Evolutionary conservation across 1,284 basidiomycete genomes (phyloP), one percentile per base, ranked within the genome.

Genomic region (Xerocomus minutiporus): DNA sequence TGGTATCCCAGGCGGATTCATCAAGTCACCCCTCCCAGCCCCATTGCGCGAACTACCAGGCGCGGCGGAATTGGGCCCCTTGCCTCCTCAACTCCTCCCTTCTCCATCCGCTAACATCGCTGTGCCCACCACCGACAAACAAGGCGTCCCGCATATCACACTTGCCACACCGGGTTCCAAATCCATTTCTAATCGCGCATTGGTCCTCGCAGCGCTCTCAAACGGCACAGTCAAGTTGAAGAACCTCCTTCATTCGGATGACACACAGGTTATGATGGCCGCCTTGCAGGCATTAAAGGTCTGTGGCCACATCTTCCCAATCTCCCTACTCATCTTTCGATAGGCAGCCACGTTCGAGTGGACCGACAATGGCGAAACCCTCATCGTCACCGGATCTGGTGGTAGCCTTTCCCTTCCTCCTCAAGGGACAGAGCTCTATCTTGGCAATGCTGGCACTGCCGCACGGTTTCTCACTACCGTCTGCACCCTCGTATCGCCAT

Each of bases 211-310:
- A 8, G 94, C 97, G 0, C 82, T 99, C 13, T 92, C 85, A 0
- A 82, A 81, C 43, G 96, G 96, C 12, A 93, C 88, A 0, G 97
- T 94, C 72, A 80, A 87, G 53, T 76, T 99, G 47, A 88, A 80
- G 70, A 98, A 98, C 66, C 75, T 98, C 15, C 77, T 99, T 40
- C 95, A 98, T 69, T 98, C 94, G 8, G 96, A 99, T 65, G 96
- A 99, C 70, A 99, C 96, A 0, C 93, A 94, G 61, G 96, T 99
- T 53, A 99, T 99, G 97, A 98, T 99, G 93, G 80, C 86, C 15
- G 93, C 93, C 26, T 76, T 97, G 17, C 77, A 84, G 45, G 92
- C 94, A 53, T 83, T 99, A 57, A 86, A 93, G 76, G 90, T 89
- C 57, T 46, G 76, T 62, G 29, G 8, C 7, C 9, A 4, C 34